phyloP scores from a whole-genome alignment of 164 flowering plant genomes.

The Santalum album region DNA sequence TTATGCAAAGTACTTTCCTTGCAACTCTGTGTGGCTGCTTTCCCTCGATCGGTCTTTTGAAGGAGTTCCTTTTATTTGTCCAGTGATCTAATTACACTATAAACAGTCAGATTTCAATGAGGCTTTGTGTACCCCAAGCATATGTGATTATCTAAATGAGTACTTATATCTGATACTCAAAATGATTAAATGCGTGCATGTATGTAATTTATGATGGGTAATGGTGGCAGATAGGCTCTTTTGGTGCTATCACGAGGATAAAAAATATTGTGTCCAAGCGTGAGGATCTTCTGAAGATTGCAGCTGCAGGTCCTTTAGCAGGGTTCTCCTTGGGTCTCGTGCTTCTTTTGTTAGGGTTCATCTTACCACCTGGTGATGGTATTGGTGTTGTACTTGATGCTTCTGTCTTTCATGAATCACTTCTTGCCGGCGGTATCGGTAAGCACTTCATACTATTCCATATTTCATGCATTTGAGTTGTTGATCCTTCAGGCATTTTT shows the following conservation, averaged over 20 bases:
- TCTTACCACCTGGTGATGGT: slow-evolving; percentile 87
- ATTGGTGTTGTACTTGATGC: slow-evolving; percentile 79
- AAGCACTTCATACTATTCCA: slow-evolving; percentile 21
- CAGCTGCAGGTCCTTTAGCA: slow-evolving; percentile 89
- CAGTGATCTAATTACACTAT: too few species aligned
- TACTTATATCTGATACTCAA: too few species aligned
- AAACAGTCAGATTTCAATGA: too few species aligned
- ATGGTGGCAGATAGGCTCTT: slow-evolving; percentile 95
- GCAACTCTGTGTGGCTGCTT: too few species aligned
- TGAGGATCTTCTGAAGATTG: slow-evolving; percentile 89
- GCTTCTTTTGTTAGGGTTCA: slow-evolving; percentile 78
- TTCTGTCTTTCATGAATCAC: slow-evolving; percentile 86
- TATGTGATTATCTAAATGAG: not conserved
- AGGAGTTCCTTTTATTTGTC: too few species aligned
- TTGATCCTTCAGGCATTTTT: too few species aligned
- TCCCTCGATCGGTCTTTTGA: too few species aligned
- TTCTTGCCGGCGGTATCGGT: slow-evolving; percentile 93
- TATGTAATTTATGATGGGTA: slow-evolving; percentile 22
- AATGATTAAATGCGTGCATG: too few species aligned
- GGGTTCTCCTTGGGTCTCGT: slow-evolving; percentile 78
- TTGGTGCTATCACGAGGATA: slow-evolving; percentile 93
- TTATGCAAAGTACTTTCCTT: too few species aligned
- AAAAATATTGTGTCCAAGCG: slow-evolving; percentile 74
- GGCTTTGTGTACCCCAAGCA: not conserved
- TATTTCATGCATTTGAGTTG: too few species aligned